Evolutionary conservation across 2,329 filamentous ascomycete genomes (phyloP).

Genomic region (Scedosporium dehoogii): DNA sequence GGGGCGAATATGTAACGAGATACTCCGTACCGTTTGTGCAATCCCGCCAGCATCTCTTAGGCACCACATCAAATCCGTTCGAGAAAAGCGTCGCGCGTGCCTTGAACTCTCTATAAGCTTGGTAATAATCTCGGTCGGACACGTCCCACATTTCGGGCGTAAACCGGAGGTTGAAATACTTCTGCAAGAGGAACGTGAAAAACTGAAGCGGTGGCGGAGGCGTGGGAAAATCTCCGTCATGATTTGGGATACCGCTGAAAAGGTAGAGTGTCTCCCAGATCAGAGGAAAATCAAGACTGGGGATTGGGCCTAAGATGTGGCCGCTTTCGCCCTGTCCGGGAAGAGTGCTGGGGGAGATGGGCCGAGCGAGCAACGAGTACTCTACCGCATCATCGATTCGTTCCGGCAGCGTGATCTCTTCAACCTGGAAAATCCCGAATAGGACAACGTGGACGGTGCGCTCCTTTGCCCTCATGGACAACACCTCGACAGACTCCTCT

Average conservation of each 20-base stretch:
- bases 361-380: background rate
- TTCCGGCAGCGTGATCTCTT: background rate
- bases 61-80: background rate
- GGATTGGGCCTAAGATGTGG: background rate
- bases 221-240: background rate
- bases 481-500: too few relatives aligned
- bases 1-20: background rate
- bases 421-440: background rate
- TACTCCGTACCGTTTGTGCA: background rate
- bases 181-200: background rate
- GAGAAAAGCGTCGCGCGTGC: background rate
- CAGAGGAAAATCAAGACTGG: background rate
- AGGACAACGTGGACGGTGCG: background rate
- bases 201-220: background rate
- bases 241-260: background rate
- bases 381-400: background rate
- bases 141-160: background rate
- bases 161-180: background rate
- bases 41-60: background rate
- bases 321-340: background rate
- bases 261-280: background rate
- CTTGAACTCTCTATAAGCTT: background rate
- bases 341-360: background rate
- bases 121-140: background rate
- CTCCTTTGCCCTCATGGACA: background rate